Conservation (phyloP, 192 early-diverging fungal species). For the Powellomyces hirtus region DNA sequence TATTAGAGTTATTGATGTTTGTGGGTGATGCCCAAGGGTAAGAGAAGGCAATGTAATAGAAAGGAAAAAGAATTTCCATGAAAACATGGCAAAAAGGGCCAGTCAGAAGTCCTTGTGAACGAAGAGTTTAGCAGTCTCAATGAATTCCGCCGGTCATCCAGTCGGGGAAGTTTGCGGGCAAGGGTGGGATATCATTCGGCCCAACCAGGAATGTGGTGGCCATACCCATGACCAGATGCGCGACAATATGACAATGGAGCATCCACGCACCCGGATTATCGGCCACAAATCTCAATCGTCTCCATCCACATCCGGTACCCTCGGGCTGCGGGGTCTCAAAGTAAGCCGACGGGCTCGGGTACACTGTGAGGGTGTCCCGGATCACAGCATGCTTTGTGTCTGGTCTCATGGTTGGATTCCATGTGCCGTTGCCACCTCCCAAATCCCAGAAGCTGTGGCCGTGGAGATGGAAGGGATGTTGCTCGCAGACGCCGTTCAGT, state of each 20-base stretch:
- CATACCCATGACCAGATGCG: background rate
- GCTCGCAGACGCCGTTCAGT: slow-evolving; percentile 68
- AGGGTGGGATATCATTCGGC: background rate
- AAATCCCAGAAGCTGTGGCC: slow-evolving; percentile 79
- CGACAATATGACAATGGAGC: background rate
- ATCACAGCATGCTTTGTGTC: background rate
- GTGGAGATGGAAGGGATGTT: slow-evolving; percentile 78
- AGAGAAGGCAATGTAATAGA: no score
- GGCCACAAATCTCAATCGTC: background rate
- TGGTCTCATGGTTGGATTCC: background rate
- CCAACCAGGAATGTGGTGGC: background rate
- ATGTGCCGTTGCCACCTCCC: slow-evolving; percentile 49
- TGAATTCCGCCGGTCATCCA: no score
- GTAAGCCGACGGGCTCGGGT: background rate
- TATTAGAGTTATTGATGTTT: no score
- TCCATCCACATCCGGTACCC: background rate
- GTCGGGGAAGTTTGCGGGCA: background rate
- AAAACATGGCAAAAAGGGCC: no score
- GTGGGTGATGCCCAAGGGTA: no score
- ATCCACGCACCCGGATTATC: background rate
- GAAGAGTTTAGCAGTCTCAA: no score
- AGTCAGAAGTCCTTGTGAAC: no score
- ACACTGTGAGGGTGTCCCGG: background rate
- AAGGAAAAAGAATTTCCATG: no score
- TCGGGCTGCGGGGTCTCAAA: background rate